Conservation (phyloP, 2,329 filamentous ascomycete genomes). For the Xylaria sp. region DNA sequence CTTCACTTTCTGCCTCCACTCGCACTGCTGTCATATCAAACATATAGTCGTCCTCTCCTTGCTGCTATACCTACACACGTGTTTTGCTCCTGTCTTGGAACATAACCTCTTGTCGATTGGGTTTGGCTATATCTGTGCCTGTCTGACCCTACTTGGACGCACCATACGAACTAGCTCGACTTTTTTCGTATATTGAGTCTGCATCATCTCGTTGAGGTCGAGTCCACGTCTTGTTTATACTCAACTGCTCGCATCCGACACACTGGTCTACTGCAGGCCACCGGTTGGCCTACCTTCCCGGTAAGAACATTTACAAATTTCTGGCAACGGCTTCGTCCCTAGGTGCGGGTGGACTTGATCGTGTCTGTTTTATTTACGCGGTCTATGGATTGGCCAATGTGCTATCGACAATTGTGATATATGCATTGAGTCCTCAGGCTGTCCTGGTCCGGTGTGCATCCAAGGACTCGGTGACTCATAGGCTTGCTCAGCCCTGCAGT, state of each 20-base stretch:
- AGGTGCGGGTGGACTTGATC: not conserved
- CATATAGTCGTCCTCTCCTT: constrained; percentile 29
- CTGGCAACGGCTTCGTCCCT: constrained; percentile 7
- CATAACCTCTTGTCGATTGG: constrained; percentile 31
- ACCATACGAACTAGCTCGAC: constrained; percentile 26
- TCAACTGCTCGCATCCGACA: constrained; percentile 12
- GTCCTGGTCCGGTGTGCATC: constrained; percentile 42
- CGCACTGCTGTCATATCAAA: constrained; percentile 11
- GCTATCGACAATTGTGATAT: constrained; percentile 43
- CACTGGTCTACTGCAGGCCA: constrained; percentile 14
- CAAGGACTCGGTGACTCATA: constrained; percentile 50
- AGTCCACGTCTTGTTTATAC: constrained; percentile 32
- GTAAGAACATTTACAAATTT: constrained; percentile 35
- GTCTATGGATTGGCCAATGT: constrained; percentile 46
- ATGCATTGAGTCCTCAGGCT: constrained; percentile 43
- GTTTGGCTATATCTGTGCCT: constrained; percentile 37
- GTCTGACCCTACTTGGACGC: constrained; percentile 25
- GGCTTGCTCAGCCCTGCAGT: constrained; percentile 44
- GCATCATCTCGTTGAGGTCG: constrained; percentile 33
- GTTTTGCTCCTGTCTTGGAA: constrained; percentile 31
- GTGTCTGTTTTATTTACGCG: constrained; percentile 16
- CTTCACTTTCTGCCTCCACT: constrained; percentile 29
- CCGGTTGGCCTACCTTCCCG: constrained; percentile 18
- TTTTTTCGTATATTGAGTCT: constrained; percentile 20
- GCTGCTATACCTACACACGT: constrained; percentile 19